Evolutionary conservation across 129 eudicot genomes (phyloP).

Genomic region (Helichrysum umbraculigerum): DNA sequence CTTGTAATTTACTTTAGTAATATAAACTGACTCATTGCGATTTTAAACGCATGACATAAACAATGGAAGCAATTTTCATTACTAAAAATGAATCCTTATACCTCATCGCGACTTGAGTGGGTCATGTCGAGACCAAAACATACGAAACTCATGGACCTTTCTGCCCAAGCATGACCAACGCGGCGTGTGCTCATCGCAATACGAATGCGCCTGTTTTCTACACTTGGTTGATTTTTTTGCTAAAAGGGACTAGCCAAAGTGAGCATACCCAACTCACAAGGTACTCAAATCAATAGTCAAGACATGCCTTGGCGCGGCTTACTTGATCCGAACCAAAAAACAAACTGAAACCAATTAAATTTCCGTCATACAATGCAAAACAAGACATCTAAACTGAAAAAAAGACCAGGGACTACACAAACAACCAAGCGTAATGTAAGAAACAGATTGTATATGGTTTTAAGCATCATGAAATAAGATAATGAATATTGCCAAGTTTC

Average conservation of each 20-base stretch:
- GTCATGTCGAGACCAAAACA: too few relatives aligned
- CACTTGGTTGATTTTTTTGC: too few relatives aligned
- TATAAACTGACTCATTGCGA: too few relatives aligned
- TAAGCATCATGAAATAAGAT: not conserved
- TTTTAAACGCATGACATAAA: too few relatives aligned
- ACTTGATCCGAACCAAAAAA: not conserved
- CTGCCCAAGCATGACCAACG: too few relatives aligned
- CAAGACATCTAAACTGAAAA: not conserved
- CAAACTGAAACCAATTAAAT: conserved; percentile 2
- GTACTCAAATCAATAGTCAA: not conserved
- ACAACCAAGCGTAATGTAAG: not conserved
- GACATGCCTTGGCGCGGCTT: not conserved
- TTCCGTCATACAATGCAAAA: not conserved
- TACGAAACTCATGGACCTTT: too few relatives aligned
- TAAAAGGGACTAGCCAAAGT: not conserved
- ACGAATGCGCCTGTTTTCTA: too few relatives aligned
- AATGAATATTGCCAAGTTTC: not conserved
- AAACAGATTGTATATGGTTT: not conserved
- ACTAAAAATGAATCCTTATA: too few relatives aligned
- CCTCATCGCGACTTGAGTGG: too few relatives aligned
- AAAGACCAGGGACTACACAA: not conserved
- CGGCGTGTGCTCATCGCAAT: too few relatives aligned
- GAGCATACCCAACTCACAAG: not conserved
- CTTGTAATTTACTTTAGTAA: too few relatives aligned
- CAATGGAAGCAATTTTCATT: too few relatives aligned